phyloP scores from a whole-genome alignment of 495 filamentous ascomycete species.

The Podospora didyma region DNA sequence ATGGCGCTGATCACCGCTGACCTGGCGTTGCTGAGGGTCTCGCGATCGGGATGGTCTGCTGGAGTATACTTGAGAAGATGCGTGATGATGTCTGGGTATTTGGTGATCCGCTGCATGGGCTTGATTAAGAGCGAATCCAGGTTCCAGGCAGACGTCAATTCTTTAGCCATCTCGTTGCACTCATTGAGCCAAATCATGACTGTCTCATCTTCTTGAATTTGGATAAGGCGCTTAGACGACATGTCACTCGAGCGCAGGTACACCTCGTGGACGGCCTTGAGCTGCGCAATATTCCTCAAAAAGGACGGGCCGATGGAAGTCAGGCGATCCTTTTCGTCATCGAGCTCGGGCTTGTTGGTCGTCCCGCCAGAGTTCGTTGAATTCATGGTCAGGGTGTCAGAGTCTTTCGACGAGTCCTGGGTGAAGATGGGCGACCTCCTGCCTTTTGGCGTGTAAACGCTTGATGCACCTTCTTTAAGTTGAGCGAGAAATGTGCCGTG shows the following conservation, averaged over 20 bases:
- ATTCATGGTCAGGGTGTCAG: slow-evolving; percentile 29
- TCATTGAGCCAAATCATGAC: slow-evolving; percentile 89
- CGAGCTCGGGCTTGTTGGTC: slow-evolving; percentile 30
- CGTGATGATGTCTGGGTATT: slow-evolving; percentile 81
- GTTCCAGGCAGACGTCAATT: slow-evolving; percentile 89
- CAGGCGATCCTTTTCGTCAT: slow-evolving; percentile 59
- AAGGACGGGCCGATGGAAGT: slow-evolving; percentile 82
- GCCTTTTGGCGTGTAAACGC: slow-evolving; percentile 60
- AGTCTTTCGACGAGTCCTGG: slow-evolving; percentile 25
- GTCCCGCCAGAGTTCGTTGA: slow-evolving; percentile 21
- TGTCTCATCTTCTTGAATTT: slow-evolving; percentile 66
- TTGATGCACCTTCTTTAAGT: slow-evolving; percentile 70
- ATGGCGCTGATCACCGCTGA: slow-evolving; percentile 65
- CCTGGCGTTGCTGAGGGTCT: slow-evolving; percentile 58
- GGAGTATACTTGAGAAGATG: slow-evolving; percentile 77
- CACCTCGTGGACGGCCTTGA: slow-evolving; percentile 81
- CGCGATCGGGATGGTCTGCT: slow-evolving; percentile 74
- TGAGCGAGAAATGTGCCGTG: slow-evolving; percentile 71
- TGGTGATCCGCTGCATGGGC: slow-evolving; percentile 85
- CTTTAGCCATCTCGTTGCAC: slow-evolving; percentile 80
- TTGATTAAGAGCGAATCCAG: slow-evolving; percentile 92
- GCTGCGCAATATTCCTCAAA: slow-evolving; percentile 60
- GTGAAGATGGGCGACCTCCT: slow-evolving; percentile 36
- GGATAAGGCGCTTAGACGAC: slow-evolving; percentile 72
- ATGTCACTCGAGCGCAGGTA: slow-evolving; percentile 84